Evolutionary conservation across 2,329 filamentous ascomycete genomes (phyloP).

Genomic region (Aspergillus cejpii): DNA sequence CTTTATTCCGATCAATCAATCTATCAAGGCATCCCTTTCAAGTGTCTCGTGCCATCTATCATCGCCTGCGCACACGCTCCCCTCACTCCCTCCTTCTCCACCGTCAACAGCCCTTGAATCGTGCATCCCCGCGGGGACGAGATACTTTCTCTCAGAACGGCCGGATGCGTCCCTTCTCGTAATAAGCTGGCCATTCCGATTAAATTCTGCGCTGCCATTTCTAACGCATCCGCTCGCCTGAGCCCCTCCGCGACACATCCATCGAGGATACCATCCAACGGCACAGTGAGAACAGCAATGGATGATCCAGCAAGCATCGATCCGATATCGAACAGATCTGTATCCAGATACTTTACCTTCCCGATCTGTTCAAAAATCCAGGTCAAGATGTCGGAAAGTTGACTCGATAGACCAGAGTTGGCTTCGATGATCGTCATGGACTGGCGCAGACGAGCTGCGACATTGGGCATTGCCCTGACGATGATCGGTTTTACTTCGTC

Average conservation of each 20-base stretch:
- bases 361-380: conserved; percentile 51
- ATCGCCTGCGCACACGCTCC: conserved; percentile 51
- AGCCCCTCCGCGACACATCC: conserved; percentile 59
- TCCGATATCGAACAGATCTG: conserved; percentile 49
- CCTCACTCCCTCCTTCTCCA: conserved; percentile 54
- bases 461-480: conserved; percentile 43
- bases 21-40: conserved; percentile 14
- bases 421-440: conserved; percentile 48
- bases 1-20: conserved; percentile 1
- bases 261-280: conserved; percentile 56
- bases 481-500: conserved; percentile 19
- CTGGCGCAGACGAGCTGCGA: conserved; percentile 40
- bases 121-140: conserved; percentile 58
- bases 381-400: conserved; percentile 28
- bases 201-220: conserved; percentile 57
- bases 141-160: conserved; percentile 55
- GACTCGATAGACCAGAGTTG: conserved; percentile 34
- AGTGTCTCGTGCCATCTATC: conserved; percentile 25
- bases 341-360: conserved; percentile 45
- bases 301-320: conserved; percentile 57
- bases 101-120: conserved; percentile 52
- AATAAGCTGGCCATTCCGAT: conserved; percentile 53
- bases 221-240: conserved; percentile 52
- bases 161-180: conserved; percentile 54
- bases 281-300: conserved; percentile 53